Conservation (phyloP, 768 basidiomycete genomes). For the Russula compacta region DNA sequence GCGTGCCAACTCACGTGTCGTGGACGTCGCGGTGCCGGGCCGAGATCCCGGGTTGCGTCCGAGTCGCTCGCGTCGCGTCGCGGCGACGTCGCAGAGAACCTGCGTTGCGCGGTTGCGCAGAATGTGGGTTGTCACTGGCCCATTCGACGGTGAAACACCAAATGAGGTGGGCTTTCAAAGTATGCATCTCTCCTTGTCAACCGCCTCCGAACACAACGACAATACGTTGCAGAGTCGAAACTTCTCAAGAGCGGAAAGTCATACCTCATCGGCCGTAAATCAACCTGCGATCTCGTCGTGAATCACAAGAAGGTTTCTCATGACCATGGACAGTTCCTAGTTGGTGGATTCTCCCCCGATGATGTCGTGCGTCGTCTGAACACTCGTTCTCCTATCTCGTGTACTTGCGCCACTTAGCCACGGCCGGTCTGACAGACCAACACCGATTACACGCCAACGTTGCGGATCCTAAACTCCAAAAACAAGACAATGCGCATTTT, state of each 20-base stretch:
- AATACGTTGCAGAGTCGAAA: constrained; percentile 35
- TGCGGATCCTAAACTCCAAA: constrained; percentile 41
- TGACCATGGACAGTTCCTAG: constrained; percentile 48
- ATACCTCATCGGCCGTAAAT: constrained; percentile 50
- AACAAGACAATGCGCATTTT: constrained; percentile 38
- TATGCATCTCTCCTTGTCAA: constrained; percentile 21
- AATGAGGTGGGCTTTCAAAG: constrained; percentile 34
- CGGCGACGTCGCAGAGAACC: background rate
- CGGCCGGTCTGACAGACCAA: constrained; percentile 34
- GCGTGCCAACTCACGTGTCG: background rate
- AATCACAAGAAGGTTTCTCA: constrained; percentile 58
- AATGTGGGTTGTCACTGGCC: constrained; percentile 51
- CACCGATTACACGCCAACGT: constrained; percentile 37
- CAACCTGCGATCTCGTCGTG: constrained; percentile 37
- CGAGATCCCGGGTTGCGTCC: background rate
- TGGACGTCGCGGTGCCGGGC: background rate
- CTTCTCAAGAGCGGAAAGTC: constrained; percentile 50
- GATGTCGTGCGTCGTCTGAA: constrained; percentile 53
- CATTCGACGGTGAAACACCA: constrained; percentile 38
- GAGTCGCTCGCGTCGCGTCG: background rate
- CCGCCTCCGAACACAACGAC: background rate
- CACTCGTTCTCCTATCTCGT: background rate
- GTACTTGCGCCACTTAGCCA: background rate
- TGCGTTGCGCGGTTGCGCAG: too few relatives aligned
- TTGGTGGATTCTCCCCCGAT: constrained; percentile 42